phyloP scores from a whole-genome alignment of 192 early-diverging fungal species.

The Linnemannia schmuckeri region DNA sequence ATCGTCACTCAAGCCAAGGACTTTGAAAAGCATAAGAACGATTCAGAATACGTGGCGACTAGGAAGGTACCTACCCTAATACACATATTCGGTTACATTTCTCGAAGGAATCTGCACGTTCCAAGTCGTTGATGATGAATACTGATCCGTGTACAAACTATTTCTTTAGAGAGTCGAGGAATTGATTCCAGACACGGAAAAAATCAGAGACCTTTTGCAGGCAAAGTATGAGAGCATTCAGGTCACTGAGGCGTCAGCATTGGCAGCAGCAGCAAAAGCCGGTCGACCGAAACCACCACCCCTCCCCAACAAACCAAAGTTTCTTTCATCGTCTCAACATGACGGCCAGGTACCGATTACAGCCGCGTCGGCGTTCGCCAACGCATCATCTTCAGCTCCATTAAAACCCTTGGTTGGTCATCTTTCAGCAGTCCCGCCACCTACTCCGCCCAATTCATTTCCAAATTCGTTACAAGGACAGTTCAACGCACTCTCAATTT shows the following conservation, averaged over 20 bases:
- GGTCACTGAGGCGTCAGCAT: conserved; percentile 53
- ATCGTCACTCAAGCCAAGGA: conserved; percentile 59
- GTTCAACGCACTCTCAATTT: not conserved
- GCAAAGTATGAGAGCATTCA: conserved; percentile 59
- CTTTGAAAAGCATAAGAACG: conserved; percentile 55
- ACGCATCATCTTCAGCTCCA: conserved; percentile 22
- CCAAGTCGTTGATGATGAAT: not conserved
- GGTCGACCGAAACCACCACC: conserved; percentile 45
- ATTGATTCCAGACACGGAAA: conserved; percentile 41
- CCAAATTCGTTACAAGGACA: not conserved
- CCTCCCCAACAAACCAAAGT: conserved; percentile 40
- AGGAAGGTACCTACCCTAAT: conserved; percentile 37
- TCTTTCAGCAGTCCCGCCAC: conserved; percentile 9
- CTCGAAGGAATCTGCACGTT: not conserved
- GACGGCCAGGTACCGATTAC: conserved; percentile 20
- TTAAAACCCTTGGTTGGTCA: not conserved
- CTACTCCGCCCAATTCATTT: not conserved
- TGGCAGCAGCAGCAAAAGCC: conserved; percentile 46
- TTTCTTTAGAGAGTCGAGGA: conserved; percentile 42
- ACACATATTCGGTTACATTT: not conserved
- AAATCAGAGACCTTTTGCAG: conserved; percentile 33
- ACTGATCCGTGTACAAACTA: conserved; percentile 13
- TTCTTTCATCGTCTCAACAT: conserved; percentile 28
- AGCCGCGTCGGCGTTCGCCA: not conserved
- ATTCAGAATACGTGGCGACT: conserved; percentile 60